Evolutionary conservation across 2,329 filamentous ascomycete species (phyloP).

Genomic region (Fusarium transvaalense): DNA sequence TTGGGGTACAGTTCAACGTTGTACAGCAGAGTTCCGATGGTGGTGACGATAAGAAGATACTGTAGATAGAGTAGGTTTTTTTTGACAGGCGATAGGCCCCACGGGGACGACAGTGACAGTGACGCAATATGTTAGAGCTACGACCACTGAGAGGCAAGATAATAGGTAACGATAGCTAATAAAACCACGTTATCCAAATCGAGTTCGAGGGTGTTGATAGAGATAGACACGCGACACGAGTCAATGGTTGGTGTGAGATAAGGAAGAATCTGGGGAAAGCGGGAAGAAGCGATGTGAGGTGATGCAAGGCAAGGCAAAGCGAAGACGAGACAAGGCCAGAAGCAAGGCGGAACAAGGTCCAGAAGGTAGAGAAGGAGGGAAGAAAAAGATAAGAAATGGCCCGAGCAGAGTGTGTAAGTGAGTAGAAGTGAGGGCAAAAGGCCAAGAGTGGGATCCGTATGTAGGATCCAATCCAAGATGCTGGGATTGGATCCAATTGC

Average conservation of each 20-base stretch:
- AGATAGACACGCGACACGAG: constrained; percentile 30
- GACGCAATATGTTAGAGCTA: constrained; percentile 49
- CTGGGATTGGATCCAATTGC: constrained; percentile 37
- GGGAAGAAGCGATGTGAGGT: constrained; percentile 36
- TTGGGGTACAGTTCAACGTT: constrained; percentile 24
- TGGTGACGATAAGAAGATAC: constrained; percentile 31
- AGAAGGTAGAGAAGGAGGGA: constrained; percentile 20
- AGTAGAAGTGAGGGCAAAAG: constrained; percentile 32
- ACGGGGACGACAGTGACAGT: constrained; percentile 47
- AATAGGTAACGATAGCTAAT: constrained; percentile 47
- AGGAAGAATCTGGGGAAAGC: constrained; percentile 48
- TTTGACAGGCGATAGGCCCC: constrained; percentile 39
- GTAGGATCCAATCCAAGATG: constrained; percentile 37
- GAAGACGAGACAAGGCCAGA: constrained; percentile 24
- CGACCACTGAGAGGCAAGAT: constrained; percentile 46
- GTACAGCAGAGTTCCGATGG: constrained; percentile 29
- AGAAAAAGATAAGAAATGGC: constrained; percentile 46
- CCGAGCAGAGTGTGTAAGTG: constrained; percentile 46
- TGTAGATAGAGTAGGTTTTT: constrained; percentile 19
- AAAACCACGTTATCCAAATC: constrained; percentile 50
- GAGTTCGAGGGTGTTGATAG: constrained; percentile 30
- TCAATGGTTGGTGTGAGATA: constrained; percentile 49
- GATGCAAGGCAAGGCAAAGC: constrained; percentile 25
- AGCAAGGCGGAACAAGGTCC: constrained; percentile 39
- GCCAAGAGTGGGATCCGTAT: constrained; percentile 45